Evolutionary conservation across 2,329 filamentous ascomycete genomes (phyloP), one percentile per base, ranked within the genome.

Genomic region (Fusarium clavum): DNA sequence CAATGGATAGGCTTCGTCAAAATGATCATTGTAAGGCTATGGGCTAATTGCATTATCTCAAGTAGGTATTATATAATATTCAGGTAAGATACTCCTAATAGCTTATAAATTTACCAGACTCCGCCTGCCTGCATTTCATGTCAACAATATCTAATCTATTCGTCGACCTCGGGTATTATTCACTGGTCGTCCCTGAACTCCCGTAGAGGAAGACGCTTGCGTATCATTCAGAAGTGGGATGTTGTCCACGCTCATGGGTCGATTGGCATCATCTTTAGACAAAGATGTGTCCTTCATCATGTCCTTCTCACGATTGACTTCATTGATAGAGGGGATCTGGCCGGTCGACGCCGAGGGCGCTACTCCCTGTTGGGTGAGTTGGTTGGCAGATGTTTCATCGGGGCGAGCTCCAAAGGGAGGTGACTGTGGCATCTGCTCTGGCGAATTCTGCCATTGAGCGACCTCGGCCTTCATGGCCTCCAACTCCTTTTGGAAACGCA

Each of bases 401-500:
- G 72, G 25, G 43, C 77, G 76, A 12, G 80, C 78, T 2, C 70
- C 66, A 57, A 82, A 70, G 18, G 75, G 63, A 13, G 80, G 80
- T 4, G 80, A 81, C 22, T 78, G 79, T 5, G 79, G 74, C 55
- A 78, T 72, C 13, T 84, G 73, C 18, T 89, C 87, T 2, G 88
- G 85, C 32, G 82, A 86, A 65, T 83, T 85, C 79, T 97, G 94
- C 93, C 94, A 97, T 78, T 94, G 95, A 47, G 91, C 88, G 11
- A 99, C 94, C 77, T 99, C 96, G 58, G 89, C 89, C 81, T 92
- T 94, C 82, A 99, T 87, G 55, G 91, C 87, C 78, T 99, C 94
- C 14, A 99, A 85, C 80, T 99, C 96, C 77, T 95, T 97, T 83
- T 99, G 94, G 85, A 99, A 98, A 4, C 94, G 90, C 75, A 93